Evolutionary conservation across 257 asterid genomes (phyloP).

Genomic region (Paulownia fortunei): DNA sequence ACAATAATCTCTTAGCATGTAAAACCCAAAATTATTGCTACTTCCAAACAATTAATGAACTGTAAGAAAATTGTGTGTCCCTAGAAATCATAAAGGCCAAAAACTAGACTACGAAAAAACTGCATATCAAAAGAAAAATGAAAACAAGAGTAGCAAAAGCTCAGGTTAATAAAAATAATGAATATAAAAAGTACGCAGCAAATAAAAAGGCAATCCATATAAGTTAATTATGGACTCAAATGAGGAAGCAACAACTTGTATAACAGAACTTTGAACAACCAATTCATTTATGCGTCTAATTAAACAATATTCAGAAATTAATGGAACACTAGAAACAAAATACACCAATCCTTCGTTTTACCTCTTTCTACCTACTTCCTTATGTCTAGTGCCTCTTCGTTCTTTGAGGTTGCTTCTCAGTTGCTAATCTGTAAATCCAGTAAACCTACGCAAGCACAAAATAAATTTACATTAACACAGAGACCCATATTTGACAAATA

Average conservation of each 20-base stretch:
- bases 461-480: not conserved
- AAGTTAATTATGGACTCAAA: not conserved
- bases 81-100: too few species aligned
- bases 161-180: too few species aligned
- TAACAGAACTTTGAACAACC: not conserved
- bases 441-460: constrained; percentile 47
- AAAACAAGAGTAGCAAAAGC: not conserved
- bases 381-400: constrained; percentile 51
- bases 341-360: not conserved
- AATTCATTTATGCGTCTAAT: not conserved
- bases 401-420: constrained; percentile 60
- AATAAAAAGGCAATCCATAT: not conserved
- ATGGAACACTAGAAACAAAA: not conserved
- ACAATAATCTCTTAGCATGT: too few species aligned
- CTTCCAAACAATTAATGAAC: too few species aligned
- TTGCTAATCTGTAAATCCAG: constrained; percentile 77
- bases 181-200: not conserved
- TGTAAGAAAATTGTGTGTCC: too few species aligned
- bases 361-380: constrained; percentile 15
- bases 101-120: too few species aligned
- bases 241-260: too few species aligned
- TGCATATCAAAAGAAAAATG: not conserved
- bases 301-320: not conserved
- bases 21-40: too few species aligned
- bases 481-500: not conserved